Evolutionary conservation across 2,329 filamentous ascomycete genomes (phyloP), one percentile per base, ranked within the genome.

Genomic region (Nemania abortiva): DNA sequence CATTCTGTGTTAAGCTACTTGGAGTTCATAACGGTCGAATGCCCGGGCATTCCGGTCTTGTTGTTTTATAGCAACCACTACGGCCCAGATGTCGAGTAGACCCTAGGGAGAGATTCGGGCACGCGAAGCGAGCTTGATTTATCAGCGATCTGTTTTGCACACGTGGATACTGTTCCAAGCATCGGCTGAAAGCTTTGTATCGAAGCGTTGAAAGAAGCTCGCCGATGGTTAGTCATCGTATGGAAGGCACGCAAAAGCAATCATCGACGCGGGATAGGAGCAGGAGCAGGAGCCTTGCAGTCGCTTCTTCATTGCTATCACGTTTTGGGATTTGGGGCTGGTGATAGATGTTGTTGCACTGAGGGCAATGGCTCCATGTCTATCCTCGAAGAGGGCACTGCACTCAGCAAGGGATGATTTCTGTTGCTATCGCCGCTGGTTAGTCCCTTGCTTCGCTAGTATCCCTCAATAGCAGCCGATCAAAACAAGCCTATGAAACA

Each of bases 1-100:
- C 74, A 77, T 78, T 75, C 55, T 66, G 73, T 65, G 63, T 78
- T 77, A 74, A 77, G 77, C 72, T 66, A 68, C 66, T 54, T 50
- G 77, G 76, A 73, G 75, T 78, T 78, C 64, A 70, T 66, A 71
- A 27, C 22, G 69, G 71, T 59, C 56, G 57, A 66, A 53, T 62
- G 70, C 69, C 65, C 68, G 64, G 58, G 64, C 63, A 66, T 69
- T 66, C 57, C 55, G 64, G 65, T 59, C 65, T 66, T 47, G 18
- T 71, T 37, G 11, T 37, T 37, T 68, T 65, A 60, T 63, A 62
- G 49, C 63, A 34, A 64, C n/a, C 37, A 31, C 39, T 65, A 31
- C 42, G 34, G 29, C 54, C 34, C 62, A 31, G 42, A 49, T 49
- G 47, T 63, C 61, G 45, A 60, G 53, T 63, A 63, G 67, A 67